Evolutionary conservation across 345 rosid species (phyloP), one percentile per base, ranked within the genome.

Genomic region (Populus tremula): DNA sequence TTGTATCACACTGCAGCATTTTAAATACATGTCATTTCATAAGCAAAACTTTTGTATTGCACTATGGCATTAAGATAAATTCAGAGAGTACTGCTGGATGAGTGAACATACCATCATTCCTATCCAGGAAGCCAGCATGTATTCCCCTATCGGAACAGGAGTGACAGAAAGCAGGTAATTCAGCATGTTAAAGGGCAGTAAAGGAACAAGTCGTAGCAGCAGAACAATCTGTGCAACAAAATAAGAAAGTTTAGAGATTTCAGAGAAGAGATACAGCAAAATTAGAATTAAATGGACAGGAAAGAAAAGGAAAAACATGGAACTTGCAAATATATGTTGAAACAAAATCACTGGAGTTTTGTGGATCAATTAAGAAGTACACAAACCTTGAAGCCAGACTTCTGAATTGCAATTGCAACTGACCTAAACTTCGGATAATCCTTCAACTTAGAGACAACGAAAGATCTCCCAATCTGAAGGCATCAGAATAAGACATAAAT

Each of bases 101-200:
- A 73, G 67, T 31, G 23, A 23, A 45, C 76, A 41, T 91, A 96
- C 98, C 99, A 93, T 90, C 99, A 96, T 96, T 82, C 99, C 99
- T 81, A 96, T 69, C 99, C 99, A 96, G 76, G 99, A 92, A 73
- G 97, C 96, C 85, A 96, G 93, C 88, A 91, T 87, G 87, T 96
- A 96, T 75, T 89, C 89, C 23, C 87, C 92, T 31, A 92, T 33
- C n/a, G 92, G 74, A 71, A 93, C 92, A 41, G 99, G 97, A 43
- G 99, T 96, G 67, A 96, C 94, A 14, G 99, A 96, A 70, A 96
- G 86, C 67, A 96, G 93, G 91, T 96, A 96, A 86, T 96, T 96
- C 89, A 96, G 83, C 90, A 96, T 87, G 87, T 86, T 93, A 82
- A 96, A 96, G 4, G 99, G 99, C 69, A 96, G 92, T 76, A 96